Evolutionary conservation across 2,329 filamentous ascomycete species (phyloP), one percentile per base, ranked within the genome.

Genomic region (Stachybotrys chartarum): DNA sequence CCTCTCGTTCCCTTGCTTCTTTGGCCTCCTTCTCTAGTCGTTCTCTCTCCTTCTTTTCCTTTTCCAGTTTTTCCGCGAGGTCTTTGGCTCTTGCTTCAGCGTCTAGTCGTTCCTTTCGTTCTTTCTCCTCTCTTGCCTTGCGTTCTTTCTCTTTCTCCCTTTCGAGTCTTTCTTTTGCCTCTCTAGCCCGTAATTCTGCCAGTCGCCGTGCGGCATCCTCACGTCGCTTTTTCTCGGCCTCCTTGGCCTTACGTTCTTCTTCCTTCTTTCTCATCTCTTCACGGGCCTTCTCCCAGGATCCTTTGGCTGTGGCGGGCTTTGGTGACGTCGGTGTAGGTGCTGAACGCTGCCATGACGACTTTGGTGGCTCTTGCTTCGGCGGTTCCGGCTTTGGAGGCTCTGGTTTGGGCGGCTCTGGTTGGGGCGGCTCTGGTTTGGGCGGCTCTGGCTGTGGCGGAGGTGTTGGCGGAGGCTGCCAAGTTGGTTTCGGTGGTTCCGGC

Each of bases 281-380:
- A 54, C 85, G 76, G 4, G 85, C 86, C 66, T 83, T 87, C 61
- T 88, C 85, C 86, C 86, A 88, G 0, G 81, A 75, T 8, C 75
- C 74, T 63, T 78, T 80, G 1, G 31, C 35, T 12, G 31, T 32
- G 18, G 10, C 7, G 7, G 50, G n/a, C 17, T 44, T 52, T 32
- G 50, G 8, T 17, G 50, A n/a, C 14, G 12, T 30, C 30, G 49
- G 6, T 16, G 30, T n/a, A 14, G 50, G 50, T 42, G 50, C 44
- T 12, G 50, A 17, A 35, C 50, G 48, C n/a, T 50, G 50, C 50
- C 50, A 52, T 18, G 50, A 52, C 31, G 57, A 48, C 1, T 57
- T 49, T 11, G 50, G 44, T 16, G 51, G 45, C 7, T 46, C 50
- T 50, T 50, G 39, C 53, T 58, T 52, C 30, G 55, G 56, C 39